A percentile compares a stretch with the other conserved stretches of the same genome.
Evolutionary conservation across 2,329 filamentous ascomycete genomes (phyloP).

Genomic region (Nemania sp.): DNA sequence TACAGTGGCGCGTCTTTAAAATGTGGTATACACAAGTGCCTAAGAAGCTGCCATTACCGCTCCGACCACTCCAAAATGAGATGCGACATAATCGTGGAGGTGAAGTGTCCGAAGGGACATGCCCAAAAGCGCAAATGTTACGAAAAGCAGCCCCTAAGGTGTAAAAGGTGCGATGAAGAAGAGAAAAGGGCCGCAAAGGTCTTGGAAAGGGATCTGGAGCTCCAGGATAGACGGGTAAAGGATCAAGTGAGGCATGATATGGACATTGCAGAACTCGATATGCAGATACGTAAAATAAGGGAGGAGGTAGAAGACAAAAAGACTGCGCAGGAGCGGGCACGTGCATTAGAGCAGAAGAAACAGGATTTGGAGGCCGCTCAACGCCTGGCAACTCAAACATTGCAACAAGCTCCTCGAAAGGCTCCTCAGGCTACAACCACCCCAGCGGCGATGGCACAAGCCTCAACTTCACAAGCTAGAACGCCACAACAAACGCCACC

Average conservation of each 20-base stretch:
- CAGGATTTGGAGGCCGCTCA: conserved; percentile 30
- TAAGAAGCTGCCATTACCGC: conserved; percentile 71
- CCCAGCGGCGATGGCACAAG: background rate
- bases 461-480: background rate
- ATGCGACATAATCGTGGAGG: conserved; percentile 51
- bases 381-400: conserved; percentile 10
- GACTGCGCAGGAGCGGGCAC: conserved; percentile 20
- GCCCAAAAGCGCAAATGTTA: conserved; percentile 20
- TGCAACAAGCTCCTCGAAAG: background rate
- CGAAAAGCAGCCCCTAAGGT: conserved; percentile 22
- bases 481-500: background rate
- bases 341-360: conserved; percentile 32
- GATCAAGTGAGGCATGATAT: conserved; percentile 26
- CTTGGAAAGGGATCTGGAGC: conserved; percentile 16
- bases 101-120: conserved; percentile 17
- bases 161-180: conserved; percentile 17
- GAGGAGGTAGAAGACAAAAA: conserved; percentile 27
- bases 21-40: conserved; percentile 71
- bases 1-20: conserved; percentile 37
- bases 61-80: conserved; percentile 66
- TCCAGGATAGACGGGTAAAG: conserved; percentile 14
- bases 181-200: conserved; percentile 3
- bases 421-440: background rate
- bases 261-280: conserved; percentile 27
- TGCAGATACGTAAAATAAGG: conserved; percentile 28